Percentiles rank a stretch among this genome's conserved stretches.
phyloP scores from a whole-genome alignment of 2,329 filamentous ascomycete genomes.

The Xylaria sp. region DNA sequence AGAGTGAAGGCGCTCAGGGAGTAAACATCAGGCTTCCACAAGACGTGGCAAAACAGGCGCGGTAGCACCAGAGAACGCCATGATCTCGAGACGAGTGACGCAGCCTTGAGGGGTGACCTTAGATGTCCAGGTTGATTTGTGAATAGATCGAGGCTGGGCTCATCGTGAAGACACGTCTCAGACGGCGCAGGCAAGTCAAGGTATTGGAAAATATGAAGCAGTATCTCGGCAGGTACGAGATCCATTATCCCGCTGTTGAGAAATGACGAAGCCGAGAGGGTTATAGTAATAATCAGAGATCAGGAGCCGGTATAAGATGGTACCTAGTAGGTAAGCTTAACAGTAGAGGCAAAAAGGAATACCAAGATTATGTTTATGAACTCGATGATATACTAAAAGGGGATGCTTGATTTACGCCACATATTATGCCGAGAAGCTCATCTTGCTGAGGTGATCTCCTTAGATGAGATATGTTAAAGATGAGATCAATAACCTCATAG shows the following conservation, averaged over 20 bases:
- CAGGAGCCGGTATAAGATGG: background rate
- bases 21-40: constrained; percentile 45
- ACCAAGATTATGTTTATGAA: no score
- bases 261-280: background rate
- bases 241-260: constrained; percentile 32
- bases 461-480: no score
- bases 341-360: no score
- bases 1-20: constrained; percentile 37
- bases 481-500: no score
- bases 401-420: no score
- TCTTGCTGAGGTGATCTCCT: no score
- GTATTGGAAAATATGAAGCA: constrained; percentile 61
- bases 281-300: background rate
- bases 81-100: constrained; percentile 58
- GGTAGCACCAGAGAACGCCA: constrained; percentile 61
- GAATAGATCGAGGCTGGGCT: constrained; percentile 52
- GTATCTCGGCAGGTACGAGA: constrained; percentile 65
- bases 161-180: constrained; percentile 52
- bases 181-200: constrained; percentile 59
- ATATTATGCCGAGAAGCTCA: no score
- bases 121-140: constrained; percentile 42
- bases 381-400: no score
- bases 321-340: background rate
- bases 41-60: constrained; percentile 61
- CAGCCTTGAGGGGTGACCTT: constrained; percentile 56